Evolutionary conservation across 352 stramenopile species (phyloP), one percentile per base, ranked within the genome.

Genomic region (Phytophthora ohioensis): DNA sequence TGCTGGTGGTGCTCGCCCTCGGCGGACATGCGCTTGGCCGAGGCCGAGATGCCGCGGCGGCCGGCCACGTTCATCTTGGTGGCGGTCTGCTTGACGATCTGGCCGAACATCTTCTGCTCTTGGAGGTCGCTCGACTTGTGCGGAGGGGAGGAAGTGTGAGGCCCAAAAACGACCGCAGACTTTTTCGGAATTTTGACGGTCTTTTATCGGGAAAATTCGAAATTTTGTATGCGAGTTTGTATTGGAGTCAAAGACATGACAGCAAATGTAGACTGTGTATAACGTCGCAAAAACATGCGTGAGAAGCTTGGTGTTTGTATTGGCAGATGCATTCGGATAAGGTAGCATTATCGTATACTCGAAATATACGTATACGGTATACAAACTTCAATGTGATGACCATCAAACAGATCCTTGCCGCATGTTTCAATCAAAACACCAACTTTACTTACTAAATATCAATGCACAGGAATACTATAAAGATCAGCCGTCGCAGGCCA

Each of bases 1-100:
- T 96, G 88, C 81, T 96, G 79, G 78, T 96, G 88, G 83, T 93
- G 85, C 58, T 86, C 82, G 69, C 88, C 80, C 72, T 94, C 84
- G 45, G 76, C 85, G 34, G 79, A 84, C 77, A 93, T 84, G 78
- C 88, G 86, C 67, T 83, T 87, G 66, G 85, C 78, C 53, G 88
- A 93, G 78, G 82, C 82, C 35, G 85, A 87, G 77, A 96, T 93
- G 70, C 75, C 67, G 76, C 88, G 88, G 62, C 71, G 71, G 69
- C 85, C 80, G 30, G 81, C 80, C 63, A 69, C 67, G 67, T 67
- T 83, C 73, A 91, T 81, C 73, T 91, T 87, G 71, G 64, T 67
- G 46, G 80, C 74, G 55, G 75, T 89, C 76, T 91, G 81, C 85
- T 93, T 93, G 61, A 87, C 81, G 67, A 85, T 71, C 59, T 88